Evolutionary conservation across 1,284 basidiomycete genomes (phyloP).

Genomic region (Rhodotorula sp.): DNA sequence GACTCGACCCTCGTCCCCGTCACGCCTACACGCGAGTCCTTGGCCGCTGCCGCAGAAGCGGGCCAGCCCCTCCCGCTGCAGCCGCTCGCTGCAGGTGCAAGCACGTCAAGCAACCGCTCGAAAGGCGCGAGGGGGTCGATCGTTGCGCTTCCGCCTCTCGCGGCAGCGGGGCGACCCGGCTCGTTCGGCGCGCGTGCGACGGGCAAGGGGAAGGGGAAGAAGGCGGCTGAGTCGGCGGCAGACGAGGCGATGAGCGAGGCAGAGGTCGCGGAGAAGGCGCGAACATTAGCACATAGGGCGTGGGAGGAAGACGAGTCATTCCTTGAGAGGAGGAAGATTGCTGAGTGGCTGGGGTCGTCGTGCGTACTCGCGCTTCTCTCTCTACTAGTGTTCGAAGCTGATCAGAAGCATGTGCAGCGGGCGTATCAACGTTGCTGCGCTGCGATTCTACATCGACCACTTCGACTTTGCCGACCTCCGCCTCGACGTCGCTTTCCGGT

Average conservation of each 20-base stretch:
- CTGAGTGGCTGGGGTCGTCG: slow-evolving; percentile 90
- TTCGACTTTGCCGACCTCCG: slow-evolving; percentile 84
- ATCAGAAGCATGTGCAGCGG: slow-evolving; percentile 57
- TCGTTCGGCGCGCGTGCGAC: neutral
- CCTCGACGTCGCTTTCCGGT: slow-evolving; percentile 89
- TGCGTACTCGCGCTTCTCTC: slow-evolving; percentile 48
- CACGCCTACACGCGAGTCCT: neutral
- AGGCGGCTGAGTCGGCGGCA: slow-evolving; percentile 1
- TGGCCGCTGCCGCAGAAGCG: neutral
- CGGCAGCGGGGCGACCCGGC: neutral
- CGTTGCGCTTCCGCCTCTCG: neutral
- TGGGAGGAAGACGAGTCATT: slow-evolving; percentile 86
- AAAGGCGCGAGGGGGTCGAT: slow-evolving; percentile 4
- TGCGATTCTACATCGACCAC: slow-evolving; percentile 78
- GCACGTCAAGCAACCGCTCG: slow-evolving; percentile 6
- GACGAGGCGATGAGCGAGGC: slow-evolving; percentile 11
- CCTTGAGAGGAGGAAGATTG: slow-evolving; percentile 83
- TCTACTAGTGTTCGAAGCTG: neutral
- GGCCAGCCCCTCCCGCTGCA: neutral
- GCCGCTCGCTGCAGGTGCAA: neutral
- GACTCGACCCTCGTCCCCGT: neutral
- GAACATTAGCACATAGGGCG: slow-evolving; percentile 73
- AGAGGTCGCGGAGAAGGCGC: slow-evolving; percentile 63
- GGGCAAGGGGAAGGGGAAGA: neutral
- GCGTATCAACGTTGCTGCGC: slow-evolving; percentile 69